Evolutionary conservation across 2,329 filamentous ascomycete species (phyloP), one percentile per base, ranked within the genome.

Genomic region (Penicillium sp.): DNA sequence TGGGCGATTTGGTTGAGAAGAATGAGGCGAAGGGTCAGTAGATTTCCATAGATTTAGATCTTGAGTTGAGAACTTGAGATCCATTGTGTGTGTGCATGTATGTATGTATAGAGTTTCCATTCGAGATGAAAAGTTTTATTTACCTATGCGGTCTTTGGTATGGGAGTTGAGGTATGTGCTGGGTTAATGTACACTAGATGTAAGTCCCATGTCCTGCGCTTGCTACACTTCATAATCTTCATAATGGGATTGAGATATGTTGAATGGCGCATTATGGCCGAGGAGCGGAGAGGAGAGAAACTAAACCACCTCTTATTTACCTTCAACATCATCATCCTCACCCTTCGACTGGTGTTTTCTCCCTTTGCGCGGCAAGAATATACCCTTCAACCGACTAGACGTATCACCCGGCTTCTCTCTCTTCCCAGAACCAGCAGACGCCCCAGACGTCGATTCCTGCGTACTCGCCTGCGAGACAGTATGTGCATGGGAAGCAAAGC

Each of bases 1-100:
- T 95, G 0, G 87, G 84, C 2, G 75, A 78, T 60, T 62, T 78
- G 61, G 75, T 78, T 18, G 75, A 78, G 64, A 71, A 68, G 61
- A 76, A 75, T 63, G 74, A 76, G 60, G 14, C 39, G 4, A 29
- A 44, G 18, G 40, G 33, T 44, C 37, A 58, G 59, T 25, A 25
- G 22, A 25, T 22, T 3, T 22, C 3, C n/a, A n/a, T n/a, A n/a
- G n/a, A n/a, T n/a, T n/a, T n/a, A n/a, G n/a, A n/a, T n/a, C n/a
- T n/a, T n/a, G n/a, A n/a, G n/a, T n/a, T n/a, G n/a, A n/a, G n/a
- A n/a, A n/a, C n/a, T n/a, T n/a, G n/a, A n/a, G n/a, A n/a, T n/a
- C n/a, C n/a, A n/a, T n/a, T n/a, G n/a, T 22, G 19, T 22, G 19
- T 22, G 3, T 22, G 19, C 19, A 22, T 22, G 19, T n/a, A n/a